Evolutionary conservation across 2,329 filamentous ascomycete genomes (phyloP).

Genomic region (Chaetomiaceae sp.): DNA sequence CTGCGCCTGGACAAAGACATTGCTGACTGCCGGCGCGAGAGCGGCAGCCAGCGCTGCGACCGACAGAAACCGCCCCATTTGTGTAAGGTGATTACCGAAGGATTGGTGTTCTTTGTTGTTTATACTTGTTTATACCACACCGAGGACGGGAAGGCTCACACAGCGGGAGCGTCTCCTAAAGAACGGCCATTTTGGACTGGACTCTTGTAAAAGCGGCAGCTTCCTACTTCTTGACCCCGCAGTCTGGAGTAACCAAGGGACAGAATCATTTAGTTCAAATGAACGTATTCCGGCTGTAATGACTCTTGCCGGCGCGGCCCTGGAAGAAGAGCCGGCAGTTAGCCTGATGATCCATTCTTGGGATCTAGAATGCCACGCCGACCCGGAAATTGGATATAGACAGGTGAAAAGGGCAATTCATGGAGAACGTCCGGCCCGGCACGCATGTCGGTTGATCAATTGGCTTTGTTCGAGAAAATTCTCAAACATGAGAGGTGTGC

Average conservation of each 20-base stretch:
- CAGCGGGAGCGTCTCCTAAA: no score
- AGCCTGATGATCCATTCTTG: neutral
- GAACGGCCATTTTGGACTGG: no score
- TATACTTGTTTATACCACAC: neutral
- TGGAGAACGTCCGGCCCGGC: no score
- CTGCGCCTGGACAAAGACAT: slow-evolving; percentile 1
- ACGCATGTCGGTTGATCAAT: no score
- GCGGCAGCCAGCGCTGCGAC: neutral
- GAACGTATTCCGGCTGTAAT: slow-evolving; percentile 6
- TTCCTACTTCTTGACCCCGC: neutral
- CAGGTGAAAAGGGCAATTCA: no score
- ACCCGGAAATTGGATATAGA: neutral
- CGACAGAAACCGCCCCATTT: neutral
- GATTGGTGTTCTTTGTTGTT: neutral
- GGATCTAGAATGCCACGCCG: neutral
- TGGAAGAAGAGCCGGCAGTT: slow-evolving; percentile 7
- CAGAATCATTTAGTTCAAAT: neutral
- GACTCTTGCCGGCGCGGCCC: no score
- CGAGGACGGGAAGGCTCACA: neutral
- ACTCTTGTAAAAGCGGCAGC: neutral
- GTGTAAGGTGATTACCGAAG: no score
- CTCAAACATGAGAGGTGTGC: no score
- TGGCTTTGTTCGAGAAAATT: no score
- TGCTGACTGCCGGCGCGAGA: neutral
- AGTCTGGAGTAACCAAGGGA: neutral